Evolutionary conservation across 495 filamentous ascomycete species (phyloP).

Genomic region (Xylaria bambusicola): DNA sequence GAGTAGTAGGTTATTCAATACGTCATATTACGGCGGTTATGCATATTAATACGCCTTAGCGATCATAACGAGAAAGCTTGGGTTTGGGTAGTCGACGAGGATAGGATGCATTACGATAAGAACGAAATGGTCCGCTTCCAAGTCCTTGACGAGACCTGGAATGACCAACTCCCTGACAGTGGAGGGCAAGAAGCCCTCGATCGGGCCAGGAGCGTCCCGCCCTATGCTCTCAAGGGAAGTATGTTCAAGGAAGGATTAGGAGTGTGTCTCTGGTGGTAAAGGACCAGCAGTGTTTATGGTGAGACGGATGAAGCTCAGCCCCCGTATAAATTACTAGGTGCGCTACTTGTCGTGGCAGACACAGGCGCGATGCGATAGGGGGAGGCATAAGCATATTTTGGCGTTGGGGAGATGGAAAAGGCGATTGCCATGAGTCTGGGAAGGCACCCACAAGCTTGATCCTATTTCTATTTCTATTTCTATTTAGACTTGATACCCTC

Average conservation of each 20-base stretch:
- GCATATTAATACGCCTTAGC: slow-evolving; percentile 38
- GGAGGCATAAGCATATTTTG: slow-evolving; percentile 7
- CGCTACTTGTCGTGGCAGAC: slow-evolving; percentile 6
- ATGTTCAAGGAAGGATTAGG: slow-evolving; percentile 57
- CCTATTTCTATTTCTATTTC: slow-evolving; percentile 33
- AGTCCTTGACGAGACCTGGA: slow-evolving; percentile 82
- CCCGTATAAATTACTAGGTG: slow-evolving; percentile 1
- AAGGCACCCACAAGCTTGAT: slow-evolving; percentile 4
- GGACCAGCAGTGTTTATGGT: no score
- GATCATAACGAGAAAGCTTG: slow-evolving; percentile 73
- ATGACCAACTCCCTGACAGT: slow-evolving; percentile 76
- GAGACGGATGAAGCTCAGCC: slow-evolving; percentile 29
- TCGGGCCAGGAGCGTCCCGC: slow-evolving; percentile 52
- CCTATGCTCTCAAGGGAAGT: slow-evolving; percentile 68
- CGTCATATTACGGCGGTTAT: background rate
- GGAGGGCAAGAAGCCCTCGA: slow-evolving; percentile 56
- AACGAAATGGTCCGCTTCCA: slow-evolving; percentile 84
- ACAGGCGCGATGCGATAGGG: slow-evolving; percentile 15
- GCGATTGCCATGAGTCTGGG: slow-evolving; percentile 18
- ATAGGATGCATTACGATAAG: slow-evolving; percentile 80
- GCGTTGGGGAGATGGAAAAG: slow-evolving; percentile 22
- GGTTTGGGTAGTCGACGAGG: slow-evolving; percentile 73
- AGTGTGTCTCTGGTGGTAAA: slow-evolving; percentile 56
- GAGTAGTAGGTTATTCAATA: slow-evolving; percentile 61
- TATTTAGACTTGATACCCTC: slow-evolving; percentile 48